Base-by-base conservation (phyloP, 2,329 filamentous ascomycete genomes). In the Aspergillus pseudonomiae region DNA sequence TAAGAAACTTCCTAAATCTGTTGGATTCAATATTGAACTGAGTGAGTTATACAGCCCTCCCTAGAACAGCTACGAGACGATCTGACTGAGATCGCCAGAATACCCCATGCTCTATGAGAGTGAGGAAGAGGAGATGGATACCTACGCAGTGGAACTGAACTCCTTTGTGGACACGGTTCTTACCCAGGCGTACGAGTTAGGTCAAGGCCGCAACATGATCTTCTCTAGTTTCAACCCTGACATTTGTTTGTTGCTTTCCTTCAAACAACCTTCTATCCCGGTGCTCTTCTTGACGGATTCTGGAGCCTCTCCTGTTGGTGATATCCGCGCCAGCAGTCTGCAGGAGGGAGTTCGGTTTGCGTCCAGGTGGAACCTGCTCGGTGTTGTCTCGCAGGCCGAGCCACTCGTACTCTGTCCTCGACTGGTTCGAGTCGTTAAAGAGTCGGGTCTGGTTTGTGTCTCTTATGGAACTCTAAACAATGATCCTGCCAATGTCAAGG, bases 161-260 rank as follows among this genome's bases (percentile, higher is more conserved):
- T 93, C 91, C 1, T 99, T 98, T 77, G 94, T 96, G 74, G 95
- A 99, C 77, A 97, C 93, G 0, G 91, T 99, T 4, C 84, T 99
- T 10, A 85, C 85, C 52, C 95, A 92, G 78, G 94, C 97, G 6
- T 99, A 98, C 74, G 93, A 97, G 70, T 81, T 94, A 60, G 90
- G 90, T 30, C 87, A 88, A 63, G 87, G 89, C 63, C 87, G 95
- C n/a, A 93, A 97, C 80, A 91, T 99, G 77, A 93, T 99, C 69
- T 98, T 99, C 80, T 96, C 92, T 67, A 95, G 91, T 57, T 99
- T 99, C 82, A 97, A 98, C 79, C 95, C 95, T 0, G 95, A 99
- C 73, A 93, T 99, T 53, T 99, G 95, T 76, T 86, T 99, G 16
- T 88, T 97, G 68, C 83, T 98, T 46, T 95, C 91, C 61, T 97